Evolutionary conservation across 2,329 filamentous ascomycete genomes (phyloP), one percentile per base, ranked within the genome.

Genomic region (Aspergillus aculeatus): DNA sequence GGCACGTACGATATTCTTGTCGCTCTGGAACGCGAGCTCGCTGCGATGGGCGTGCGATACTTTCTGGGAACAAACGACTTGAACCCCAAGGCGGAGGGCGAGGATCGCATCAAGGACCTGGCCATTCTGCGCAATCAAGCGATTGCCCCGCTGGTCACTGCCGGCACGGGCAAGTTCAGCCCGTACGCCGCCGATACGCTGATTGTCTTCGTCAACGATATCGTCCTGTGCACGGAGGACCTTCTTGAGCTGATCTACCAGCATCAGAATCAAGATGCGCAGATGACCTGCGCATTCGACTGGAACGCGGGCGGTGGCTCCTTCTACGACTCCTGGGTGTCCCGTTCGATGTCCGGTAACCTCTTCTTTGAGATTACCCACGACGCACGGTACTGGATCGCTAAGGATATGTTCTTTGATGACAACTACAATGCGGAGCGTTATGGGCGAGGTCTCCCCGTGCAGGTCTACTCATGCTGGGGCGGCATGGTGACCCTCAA

Each of bases 261-360:
- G 14, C 50, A 53, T 21, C 50, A 26, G 21, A 2, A 23, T 5
- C 50, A 53, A n/a, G 31, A 53, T 9, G 50, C 50, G 5, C 19
- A 38, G 16, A 53, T 53, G 50, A 53, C 50, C 21, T 53, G 50
- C 23, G 50, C 50, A 32, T 53, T 53, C 14, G 50, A 53, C 50
- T 53, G 50, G 50, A 53, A 53, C 21, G 31, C 50, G 16, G 50
- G 31, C 7, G 50, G 50, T 5, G 50, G 50, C 6, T 38, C 50
- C 5, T 53, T 53, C 32, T 53, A 53, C 14, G 50, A 53, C 23
- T 53, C 50, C 6, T 53, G 50, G 50, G 50, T 53, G 2, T 53
- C 50, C 10, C 50, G 50, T 9, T 41, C 32, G 12, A 53, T 53
- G 50, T 53, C 50, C 1, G 50, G 50, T 11, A 53, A 53, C 12